A percentile compares a stretch with the other conserved stretches of the same genome.
Evolutionary conservation across 257 asterid species (phyloP).

Genomic region (Ehretia macrophylla): DNA sequence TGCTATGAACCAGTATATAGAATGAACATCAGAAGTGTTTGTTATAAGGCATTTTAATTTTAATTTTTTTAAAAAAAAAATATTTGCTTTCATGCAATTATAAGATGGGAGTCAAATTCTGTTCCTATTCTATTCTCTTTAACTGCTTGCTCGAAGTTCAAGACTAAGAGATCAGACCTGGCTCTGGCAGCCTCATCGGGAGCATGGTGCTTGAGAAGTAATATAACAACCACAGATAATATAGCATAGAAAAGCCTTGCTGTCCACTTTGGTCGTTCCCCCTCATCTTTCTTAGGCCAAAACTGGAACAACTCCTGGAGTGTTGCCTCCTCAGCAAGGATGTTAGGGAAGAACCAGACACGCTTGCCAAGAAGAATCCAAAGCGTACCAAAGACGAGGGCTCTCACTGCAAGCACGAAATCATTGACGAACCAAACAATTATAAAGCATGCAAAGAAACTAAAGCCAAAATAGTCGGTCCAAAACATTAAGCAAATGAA

Average conservation of each 20-base stretch:
- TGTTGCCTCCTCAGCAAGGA: slow-evolving; percentile 99
- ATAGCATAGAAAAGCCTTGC: slow-evolving; percentile 80
- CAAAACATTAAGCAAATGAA: too few species aligned
- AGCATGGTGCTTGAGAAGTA: slow-evolving; percentile 92
- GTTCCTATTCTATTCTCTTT: not conserved
- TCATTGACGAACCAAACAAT: not conserved
- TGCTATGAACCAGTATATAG: too few species aligned
- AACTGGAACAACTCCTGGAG: slow-evolving; percentile 93
- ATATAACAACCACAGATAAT: slow-evolving; percentile 56
- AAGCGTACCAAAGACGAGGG: slow-evolving; percentile 64
- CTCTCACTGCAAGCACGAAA: slow-evolving; percentile 61
- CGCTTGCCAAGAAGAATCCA: slow-evolving; percentile 87
- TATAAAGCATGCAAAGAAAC: not conserved
- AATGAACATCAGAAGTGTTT: too few species aligned
- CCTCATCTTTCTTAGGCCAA: slow-evolving; percentile 97
- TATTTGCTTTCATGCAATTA: too few species aligned
- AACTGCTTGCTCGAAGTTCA: not conserved
- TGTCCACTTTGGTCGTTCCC: slow-evolving; percentile 90
- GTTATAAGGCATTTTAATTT: too few species aligned
- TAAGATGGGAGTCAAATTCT: not conserved
- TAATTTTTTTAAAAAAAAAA: too few species aligned
- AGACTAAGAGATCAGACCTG: slow-evolving; percentile 46
- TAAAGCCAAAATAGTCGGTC: not conserved
- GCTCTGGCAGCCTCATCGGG: slow-evolving; percentile 99
- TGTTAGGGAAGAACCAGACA: slow-evolving; percentile 97